Evolutionary conservation across 306 rosid species (phyloP), one percentile per base, ranked within the genome.

Genomic region (Dryas octopetala): DNA sequence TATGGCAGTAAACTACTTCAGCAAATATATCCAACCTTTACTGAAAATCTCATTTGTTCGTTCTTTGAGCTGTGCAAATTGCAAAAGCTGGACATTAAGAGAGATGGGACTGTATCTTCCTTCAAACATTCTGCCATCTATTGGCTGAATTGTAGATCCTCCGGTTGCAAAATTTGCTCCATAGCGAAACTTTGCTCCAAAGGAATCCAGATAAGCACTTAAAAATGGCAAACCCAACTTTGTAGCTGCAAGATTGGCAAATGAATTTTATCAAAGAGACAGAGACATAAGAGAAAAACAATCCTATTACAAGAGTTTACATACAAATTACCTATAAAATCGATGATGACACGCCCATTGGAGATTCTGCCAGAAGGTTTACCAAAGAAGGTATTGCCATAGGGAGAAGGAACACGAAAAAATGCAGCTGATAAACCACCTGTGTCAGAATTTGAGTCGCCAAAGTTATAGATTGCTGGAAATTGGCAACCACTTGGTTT

Each of bases 381-480:
- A 43, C 63, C 63, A 49, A 66, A 66, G 66, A 73, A 79, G 17
- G 78, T 79, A 7, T 11, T 50, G 38, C 82, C 78, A 32, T 47
- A 47, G 46, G 74, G 82, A 4, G 55, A n/a, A 10, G 82, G 82
- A 38, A 64, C 3, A 38, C 64, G n/a, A 38, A 5, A 4, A 66
- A 79, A 79, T 6, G 77, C 44, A 14, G 79, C 83, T 7, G 83
- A 79, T n/a, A 40, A 9, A 13, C 66, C 74, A 17, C 66, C 79
- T 3, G 79, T 74, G 61, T 74, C 79, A 5, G 83, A 80, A 26
- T 80, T 80, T 26, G 83, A 80, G 61, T 80, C 83, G 4, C 83
- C 83, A 14, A 79, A 79, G 72, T 74, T 80, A 48, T 40, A 74
- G 45, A 74, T 80, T 28, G 83, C 79, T 10, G 83, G 79, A 48